Evolutionary conservation across 305 asterid species (phyloP).

Genomic region (Ilex paraguariensis): DNA sequence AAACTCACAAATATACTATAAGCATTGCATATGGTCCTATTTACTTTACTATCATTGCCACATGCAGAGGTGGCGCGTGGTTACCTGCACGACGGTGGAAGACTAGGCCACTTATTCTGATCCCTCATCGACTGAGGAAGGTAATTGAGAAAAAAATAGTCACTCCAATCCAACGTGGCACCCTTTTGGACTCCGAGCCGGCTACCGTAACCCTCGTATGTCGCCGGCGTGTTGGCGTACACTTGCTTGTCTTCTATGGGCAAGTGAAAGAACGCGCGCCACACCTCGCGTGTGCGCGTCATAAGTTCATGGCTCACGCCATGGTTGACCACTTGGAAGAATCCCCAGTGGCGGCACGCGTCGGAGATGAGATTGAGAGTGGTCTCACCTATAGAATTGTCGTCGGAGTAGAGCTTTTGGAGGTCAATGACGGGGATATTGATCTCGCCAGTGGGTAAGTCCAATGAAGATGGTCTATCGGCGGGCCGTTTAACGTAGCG

Average conservation of each 20-base stretch:
- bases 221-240: conserved; percentile 57
- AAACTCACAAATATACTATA: too few species aligned
- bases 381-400: conserved; percentile 21
- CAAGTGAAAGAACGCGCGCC: conserved; percentile 70
- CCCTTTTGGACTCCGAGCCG: conserved; percentile 70
- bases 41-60: too few species aligned
- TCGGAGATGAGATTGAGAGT: conserved; percentile 27
- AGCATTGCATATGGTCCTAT: too few species aligned
- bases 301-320: conserved; percentile 56
- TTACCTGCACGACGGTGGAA: conserved; percentile 74
- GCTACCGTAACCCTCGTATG: conserved; percentile 91
- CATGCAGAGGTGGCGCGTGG: neutral
- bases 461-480: conserved; percentile 38
- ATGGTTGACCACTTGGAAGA: conserved; percentile 83
- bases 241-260: conserved; percentile 67
- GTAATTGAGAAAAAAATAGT: conserved; percentile 72
- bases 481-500: conserved; percentile 60
- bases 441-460: neutral
- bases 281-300: conserved; percentile 38
- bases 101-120: conserved; percentile 62
- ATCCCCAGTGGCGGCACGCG: conserved; percentile 90
- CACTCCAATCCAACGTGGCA: conserved; percentile 77
- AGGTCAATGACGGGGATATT: conserved; percentile 70
- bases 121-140: conserved; percentile 53
- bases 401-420: conserved; percentile 35